These are phyloP conservation scores for Dryas drummondii DNA, from an alignment of 306 rosid species.

Conservation along the genomic window DNA sequence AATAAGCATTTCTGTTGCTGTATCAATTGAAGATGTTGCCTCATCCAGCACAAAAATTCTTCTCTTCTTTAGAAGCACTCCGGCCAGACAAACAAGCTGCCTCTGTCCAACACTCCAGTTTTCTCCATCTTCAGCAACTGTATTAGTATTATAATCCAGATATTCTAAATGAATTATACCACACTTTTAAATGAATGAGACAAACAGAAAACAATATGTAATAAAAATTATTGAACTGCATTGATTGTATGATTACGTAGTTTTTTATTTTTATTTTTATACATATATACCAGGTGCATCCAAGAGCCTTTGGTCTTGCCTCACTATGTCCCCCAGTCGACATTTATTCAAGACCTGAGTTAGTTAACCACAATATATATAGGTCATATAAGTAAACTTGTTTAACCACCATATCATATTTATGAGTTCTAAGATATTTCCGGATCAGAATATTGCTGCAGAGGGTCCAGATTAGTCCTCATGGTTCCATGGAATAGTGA, in stretches of 20 bases:
- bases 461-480: slow-evolving; percentile 72
- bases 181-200: not conserved
- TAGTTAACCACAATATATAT: not conserved
- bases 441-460: slow-evolving; percentile 55
- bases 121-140: slow-evolving; percentile 56
- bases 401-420: too few relatives aligned
- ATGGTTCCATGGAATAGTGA: slow-evolving; percentile 66
- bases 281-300: not conserved
- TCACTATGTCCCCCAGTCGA: not conserved
- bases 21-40: slow-evolving; percentile 55
- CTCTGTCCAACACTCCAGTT: slow-evolving; percentile 62
- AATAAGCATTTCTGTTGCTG: slow-evolving; percentile 52
- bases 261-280: too few relatives aligned
- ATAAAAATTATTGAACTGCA: too few relatives aligned
- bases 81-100: slow-evolving; percentile 42
- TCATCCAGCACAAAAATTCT: slow-evolving; percentile 50
- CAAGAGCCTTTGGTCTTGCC: not conserved
- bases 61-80: slow-evolving; percentile 38
- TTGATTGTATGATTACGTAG: too few relatives aligned
- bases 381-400: too few relatives aligned
- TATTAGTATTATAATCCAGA: not conserved
- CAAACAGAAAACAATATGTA: not conserved
- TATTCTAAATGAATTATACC: not conserved
- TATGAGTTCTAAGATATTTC: slow-evolving; percentile 34
- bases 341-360: slow-evolving; percentile 7